These are phyloP conservation scores for Plasmodium sp. DNA, from an alignment of 169 alveolate species.

Conservation along the genomic window DNA sequence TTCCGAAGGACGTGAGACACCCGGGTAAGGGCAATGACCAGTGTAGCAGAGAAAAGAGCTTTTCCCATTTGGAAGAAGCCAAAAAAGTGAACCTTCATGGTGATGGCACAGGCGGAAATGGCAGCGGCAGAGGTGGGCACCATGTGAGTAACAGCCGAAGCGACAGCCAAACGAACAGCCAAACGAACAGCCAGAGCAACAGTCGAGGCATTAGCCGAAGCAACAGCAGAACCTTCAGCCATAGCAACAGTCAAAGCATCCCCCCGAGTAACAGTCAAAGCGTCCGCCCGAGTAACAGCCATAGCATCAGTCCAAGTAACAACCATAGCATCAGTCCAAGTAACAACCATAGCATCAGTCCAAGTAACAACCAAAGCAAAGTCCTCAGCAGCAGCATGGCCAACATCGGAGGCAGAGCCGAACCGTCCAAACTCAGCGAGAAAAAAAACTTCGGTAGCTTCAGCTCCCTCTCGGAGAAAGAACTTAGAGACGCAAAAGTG, in stretches of 20 bases:
- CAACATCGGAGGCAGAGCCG: neutral
- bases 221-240: neutral
- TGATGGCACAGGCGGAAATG: neutral
- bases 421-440: slow-evolving; percentile 1
- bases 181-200: neutral
- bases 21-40: neutral
- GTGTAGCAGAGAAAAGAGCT: neutral
- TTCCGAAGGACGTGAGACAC: neutral
- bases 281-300: no score
- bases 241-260: neutral
- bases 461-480: slow-evolving; percentile 33
- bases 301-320: neutral
- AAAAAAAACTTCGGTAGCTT: slow-evolving; percentile 16
- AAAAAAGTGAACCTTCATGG: neutral
- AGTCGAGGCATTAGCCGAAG: neutral
- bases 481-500: slow-evolving; percentile 79
- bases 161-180: neutral
- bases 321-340: neutral
- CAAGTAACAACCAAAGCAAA: neutral
- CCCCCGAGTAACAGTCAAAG: neutral
- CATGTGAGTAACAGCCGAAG: neutral
- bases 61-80: neutral
- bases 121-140: neutral
- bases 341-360: neutral
- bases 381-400: neutral